Conservation (phyloP, 2,329 filamentous ascomycete species). For the Ophidiomyces ophidiicola region DNA sequence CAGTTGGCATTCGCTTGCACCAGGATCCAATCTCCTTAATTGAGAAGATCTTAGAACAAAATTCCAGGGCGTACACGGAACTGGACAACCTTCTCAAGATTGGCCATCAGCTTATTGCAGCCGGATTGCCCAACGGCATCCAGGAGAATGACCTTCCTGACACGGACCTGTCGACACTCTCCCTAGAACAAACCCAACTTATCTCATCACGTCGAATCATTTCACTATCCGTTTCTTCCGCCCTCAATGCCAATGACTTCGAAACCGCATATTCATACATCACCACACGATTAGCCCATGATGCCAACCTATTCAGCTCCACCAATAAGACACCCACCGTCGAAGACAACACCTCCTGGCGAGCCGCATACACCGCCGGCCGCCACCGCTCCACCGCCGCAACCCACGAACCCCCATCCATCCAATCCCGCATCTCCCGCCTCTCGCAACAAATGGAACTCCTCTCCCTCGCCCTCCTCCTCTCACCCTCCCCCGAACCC, state of each 20-base stretch:
- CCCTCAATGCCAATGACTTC: slow-evolving; percentile 35
- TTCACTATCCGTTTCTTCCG: slow-evolving; percentile 35
- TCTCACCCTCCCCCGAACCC: slow-evolving; percentile 43
- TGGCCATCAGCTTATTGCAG: slow-evolving; percentile 44
- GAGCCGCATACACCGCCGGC: slow-evolving; percentile 51
- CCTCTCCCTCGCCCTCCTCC: slow-evolving; percentile 48
- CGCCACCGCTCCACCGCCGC: slow-evolving; percentile 36
- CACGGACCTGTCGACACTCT: slow-evolving; percentile 7
- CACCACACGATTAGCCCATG: slow-evolving; percentile 42
- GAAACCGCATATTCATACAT: slow-evolving; percentile 57
- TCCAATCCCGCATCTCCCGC: slow-evolving; percentile 39
- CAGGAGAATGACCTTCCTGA: slow-evolving; percentile 15
- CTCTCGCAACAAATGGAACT: slow-evolving; percentile 55
- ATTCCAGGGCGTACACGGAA: slow-evolving; percentile 49
- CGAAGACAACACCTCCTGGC: slow-evolving; percentile 51
- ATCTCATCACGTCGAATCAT: slow-evolving; percentile 37
- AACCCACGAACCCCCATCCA: slow-evolving; percentile 22
- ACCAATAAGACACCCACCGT: slow-evolving; percentile 20
- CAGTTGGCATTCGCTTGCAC: slow-evolving; percentile 53
- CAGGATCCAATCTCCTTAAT: slow-evolving; percentile 48
- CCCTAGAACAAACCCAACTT: slow-evolving; percentile 21
- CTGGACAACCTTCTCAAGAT: slow-evolving; percentile 53
- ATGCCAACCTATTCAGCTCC: slow-evolving; percentile 24
- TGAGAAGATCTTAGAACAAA: slow-evolving; percentile 50
- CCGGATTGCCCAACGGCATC: slow-evolving; percentile 28